Base-by-base conservation (phyloP, 2,329 filamentous ascomycete species). In the Diaporthe sp. region DNA sequence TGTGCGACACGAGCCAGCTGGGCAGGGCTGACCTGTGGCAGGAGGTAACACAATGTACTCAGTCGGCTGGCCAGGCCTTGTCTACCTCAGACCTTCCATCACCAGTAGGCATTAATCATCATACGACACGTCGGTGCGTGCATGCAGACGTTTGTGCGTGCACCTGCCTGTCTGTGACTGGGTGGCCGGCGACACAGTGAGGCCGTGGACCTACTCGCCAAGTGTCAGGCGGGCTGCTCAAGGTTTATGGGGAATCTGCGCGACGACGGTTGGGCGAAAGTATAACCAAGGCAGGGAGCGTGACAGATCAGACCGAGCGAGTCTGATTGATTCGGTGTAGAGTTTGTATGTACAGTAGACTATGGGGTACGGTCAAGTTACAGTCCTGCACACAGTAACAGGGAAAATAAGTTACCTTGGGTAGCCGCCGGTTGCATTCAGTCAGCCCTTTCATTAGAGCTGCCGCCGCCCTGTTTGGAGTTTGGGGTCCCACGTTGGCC, bases 381-480 rank as follows among this genome's bases (percentile, higher is more conserved):
- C 60, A 47, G 40, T 64, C 38, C 45, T 38, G 5, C 58, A 28
- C 58, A 61, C 58, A n/a, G 33, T 58, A 58, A 38, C 33, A n/a
- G n/a, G n/a, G n/a, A n/a, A n/a, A n/a, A 33, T 15, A 28, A 58
- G 22, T 8, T 57, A 19, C 6, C 6, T 57, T 19, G 42, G 19
- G 42, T 17, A 47, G 42, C 52, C 52, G 64, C 64, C 64, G 45
- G 45, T 67, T 67, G 45, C 64, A 52, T 38, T 52, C 64, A 67
- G 64, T 52, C 64, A 67, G 64, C 64, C 64, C 64, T 67, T 67
- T 67, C 64, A 67, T 67, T 38, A 67, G 45, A 67, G 45, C 30
- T 50, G 64, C 45, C 64, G 58, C 58, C 25, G 38, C 58, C 30
- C 22, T 38, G 35, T 38, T n/a, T n/a, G n/a, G n/a, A n/a, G 45